These are phyloP conservation scores for Obba rivulosa DNA, from an alignment of 768 basidiomycete species.

Conservation along the genomic window DNA sequence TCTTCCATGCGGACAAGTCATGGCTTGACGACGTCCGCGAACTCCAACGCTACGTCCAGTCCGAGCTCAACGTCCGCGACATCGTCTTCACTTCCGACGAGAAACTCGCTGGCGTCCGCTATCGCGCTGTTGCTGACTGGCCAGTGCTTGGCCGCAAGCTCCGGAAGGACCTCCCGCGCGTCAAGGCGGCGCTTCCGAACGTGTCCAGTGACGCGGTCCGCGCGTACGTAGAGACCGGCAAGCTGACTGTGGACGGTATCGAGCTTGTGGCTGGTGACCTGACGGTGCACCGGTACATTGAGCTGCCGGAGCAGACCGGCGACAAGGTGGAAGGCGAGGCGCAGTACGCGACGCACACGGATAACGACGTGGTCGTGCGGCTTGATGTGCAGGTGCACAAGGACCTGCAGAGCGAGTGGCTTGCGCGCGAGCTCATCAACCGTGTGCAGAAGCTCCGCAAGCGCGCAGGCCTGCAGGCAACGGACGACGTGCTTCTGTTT, in stretches of 20 bases:
- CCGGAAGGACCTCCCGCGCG: conserved; percentile 84
- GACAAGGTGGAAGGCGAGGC: conserved; percentile 18
- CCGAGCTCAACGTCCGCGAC: conserved; percentile 92
- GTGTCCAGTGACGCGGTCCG: conserved; percentile 83
- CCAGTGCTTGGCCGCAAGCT: conserved; percentile 89
- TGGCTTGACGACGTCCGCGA: conserved; percentile 84
- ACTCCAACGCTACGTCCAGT: conserved; percentile 83
- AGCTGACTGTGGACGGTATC: conserved; percentile 84
- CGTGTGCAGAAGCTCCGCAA: conserved; percentile 94
- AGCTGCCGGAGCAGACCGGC: conserved; percentile 51
- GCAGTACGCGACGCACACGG: conserved; percentile 78
- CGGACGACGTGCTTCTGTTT: conserved; percentile 88
- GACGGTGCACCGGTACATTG: conserved; percentile 86
- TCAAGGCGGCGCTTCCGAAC: conserved; percentile 80
- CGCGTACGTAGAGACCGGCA: conserved; percentile 65
- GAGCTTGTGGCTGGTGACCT: conserved; percentile 88
- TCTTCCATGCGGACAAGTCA: conserved; percentile 84
- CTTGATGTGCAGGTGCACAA: conserved; percentile 86
- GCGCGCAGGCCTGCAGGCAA: conserved; percentile 91
- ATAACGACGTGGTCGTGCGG: conserved; percentile 91
- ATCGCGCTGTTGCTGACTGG: conserved; percentile 93
- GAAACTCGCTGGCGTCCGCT: conserved; percentile 76
- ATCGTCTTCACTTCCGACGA: conserved; percentile 90
- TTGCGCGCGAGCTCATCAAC: conserved; percentile 85
- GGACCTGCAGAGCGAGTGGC: conserved; percentile 83